Evolutionary conservation across 768 basidiomycete genomes (phyloP).

Genomic region (Trametes cinnabarina): DNA sequence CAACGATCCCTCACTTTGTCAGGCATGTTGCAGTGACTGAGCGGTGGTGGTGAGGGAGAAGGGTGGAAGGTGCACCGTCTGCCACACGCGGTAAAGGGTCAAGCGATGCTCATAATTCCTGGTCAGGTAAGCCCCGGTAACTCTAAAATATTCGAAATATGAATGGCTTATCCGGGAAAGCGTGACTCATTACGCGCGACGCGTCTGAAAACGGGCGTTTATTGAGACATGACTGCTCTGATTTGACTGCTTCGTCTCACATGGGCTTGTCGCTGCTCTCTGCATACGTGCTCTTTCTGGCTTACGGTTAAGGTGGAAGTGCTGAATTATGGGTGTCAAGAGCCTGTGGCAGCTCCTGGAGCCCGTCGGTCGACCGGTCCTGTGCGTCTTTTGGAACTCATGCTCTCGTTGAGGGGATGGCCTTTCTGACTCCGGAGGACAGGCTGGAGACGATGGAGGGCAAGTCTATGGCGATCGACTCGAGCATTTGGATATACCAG

Average conservation of each 20-base stretch:
- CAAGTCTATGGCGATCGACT: constrained; percentile 96
- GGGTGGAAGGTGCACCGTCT: background rate
- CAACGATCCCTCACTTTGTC: constrained; percentile 3
- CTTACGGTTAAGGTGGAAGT: background rate
- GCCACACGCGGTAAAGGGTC: background rate
- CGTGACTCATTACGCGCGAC: constrained; percentile 19
- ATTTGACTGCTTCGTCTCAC: constrained; percentile 1
- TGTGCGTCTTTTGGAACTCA: constrained; percentile 50
- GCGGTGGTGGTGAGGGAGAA: background rate
- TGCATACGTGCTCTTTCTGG: background rate
- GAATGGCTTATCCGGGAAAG: background rate
- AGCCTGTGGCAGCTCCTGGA: constrained; percentile 89
- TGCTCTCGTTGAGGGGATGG: background rate
- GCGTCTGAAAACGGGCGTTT: too few species aligned
- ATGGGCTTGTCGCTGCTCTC: background rate
- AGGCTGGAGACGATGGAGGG: constrained; percentile 95
- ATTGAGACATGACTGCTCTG: background rate
- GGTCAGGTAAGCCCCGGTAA: background rate
- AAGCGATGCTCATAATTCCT: background rate
- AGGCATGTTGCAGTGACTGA: background rate
- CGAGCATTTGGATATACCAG: constrained; percentile 99
- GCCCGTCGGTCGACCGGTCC: constrained; percentile 92
- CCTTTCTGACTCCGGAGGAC: background rate
- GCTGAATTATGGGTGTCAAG: constrained; percentile 85
- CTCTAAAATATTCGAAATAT: background rate